Conservation (phyloP, 371 early-diverging fungal species). For the Mortierella sp. region DNA sequence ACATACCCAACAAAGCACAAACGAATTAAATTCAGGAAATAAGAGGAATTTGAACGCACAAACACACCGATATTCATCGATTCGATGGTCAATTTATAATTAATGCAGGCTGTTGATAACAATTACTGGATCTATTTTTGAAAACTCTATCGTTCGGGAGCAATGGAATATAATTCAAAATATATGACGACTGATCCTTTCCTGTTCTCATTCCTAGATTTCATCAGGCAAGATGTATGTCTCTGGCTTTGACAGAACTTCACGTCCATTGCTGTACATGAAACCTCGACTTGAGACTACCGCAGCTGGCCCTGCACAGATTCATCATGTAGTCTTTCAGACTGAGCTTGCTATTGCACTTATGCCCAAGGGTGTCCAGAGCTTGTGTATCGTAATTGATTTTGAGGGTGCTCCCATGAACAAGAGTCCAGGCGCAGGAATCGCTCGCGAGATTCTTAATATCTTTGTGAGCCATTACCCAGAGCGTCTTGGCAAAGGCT, state of each 20-base stretch:
- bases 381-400: conserved; percentile 84
- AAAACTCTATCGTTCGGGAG: not conserved
- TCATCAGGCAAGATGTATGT: conserved; percentile 86
- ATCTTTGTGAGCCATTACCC: conserved; percentile 90
- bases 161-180: not conserved
- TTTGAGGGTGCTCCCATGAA: conserved; percentile 77
- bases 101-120: not conserved
- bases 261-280: conserved; percentile 81
- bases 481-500: conserved; percentile 77
- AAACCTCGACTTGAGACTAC: conserved; percentile 85
- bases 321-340: conserved; percentile 82
- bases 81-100: no score
- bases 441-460: conserved; percentile 82
- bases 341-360: conserved; percentile 84
- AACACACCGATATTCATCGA: not conserved
- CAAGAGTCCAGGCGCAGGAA: conserved; percentile 77
- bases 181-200: not conserved
- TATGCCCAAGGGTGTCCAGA: conserved; percentile 82
- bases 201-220: conserved; percentile 57
- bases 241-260: conserved; percentile 81
- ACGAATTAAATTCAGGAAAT: not conserved
- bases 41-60: not conserved
- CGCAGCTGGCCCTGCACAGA: conserved; percentile 79
- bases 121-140: conserved; percentile 2
- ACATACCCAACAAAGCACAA: not conserved